A percentile compares a stretch with the other conserved stretches of the same genome.
Evolutionary conservation across 2,329 filamentous ascomycete genomes (phyloP).

Genomic region (Pezicula radicicola): DNA sequence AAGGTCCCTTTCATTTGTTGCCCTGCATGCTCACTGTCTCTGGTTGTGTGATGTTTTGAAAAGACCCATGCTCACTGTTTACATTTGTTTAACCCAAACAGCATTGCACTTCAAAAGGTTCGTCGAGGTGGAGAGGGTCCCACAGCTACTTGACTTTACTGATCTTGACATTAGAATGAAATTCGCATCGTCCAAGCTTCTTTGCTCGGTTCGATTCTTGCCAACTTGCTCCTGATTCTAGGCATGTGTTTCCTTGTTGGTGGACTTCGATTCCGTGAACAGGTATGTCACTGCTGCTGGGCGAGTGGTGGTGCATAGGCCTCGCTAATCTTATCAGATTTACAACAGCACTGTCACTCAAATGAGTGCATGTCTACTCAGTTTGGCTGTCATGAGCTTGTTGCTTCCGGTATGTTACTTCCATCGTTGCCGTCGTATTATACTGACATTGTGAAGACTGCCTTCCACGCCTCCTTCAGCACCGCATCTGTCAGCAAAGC

Average conservation of each 20-base stretch:
- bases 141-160: not conserved
- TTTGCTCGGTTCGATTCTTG: constrained; percentile 82
- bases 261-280: constrained; percentile 82
- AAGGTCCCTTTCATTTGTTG: constrained; percentile 17
- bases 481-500: constrained; percentile 49
- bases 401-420: constrained; percentile 65
- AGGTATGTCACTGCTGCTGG: constrained; percentile 45
- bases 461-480: constrained; percentile 85
- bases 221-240: constrained; percentile 83
- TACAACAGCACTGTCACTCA: constrained; percentile 96
- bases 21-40: constrained; percentile 15
- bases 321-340: constrained; percentile 46
- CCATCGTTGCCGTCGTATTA: not conserved
- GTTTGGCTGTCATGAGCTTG: constrained; percentile 85
- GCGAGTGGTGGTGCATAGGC: not conserved
- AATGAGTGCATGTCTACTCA: constrained; percentile 92
- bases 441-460: constrained; percentile 52
- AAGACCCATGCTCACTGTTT: constrained; percentile 33
- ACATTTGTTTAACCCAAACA: constrained; percentile 34
- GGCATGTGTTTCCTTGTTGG: constrained; percentile 91
- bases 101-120: constrained; percentile 72
- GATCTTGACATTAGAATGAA: constrained; percentile 54
- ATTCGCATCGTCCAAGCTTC: constrained; percentile 92
- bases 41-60: constrained; percentile 13
- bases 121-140: constrained; percentile 6